Evolutionary conservation across 2,329 filamentous ascomycete genomes (phyloP).

Genomic region (Gnomoniopsis sp.): DNA sequence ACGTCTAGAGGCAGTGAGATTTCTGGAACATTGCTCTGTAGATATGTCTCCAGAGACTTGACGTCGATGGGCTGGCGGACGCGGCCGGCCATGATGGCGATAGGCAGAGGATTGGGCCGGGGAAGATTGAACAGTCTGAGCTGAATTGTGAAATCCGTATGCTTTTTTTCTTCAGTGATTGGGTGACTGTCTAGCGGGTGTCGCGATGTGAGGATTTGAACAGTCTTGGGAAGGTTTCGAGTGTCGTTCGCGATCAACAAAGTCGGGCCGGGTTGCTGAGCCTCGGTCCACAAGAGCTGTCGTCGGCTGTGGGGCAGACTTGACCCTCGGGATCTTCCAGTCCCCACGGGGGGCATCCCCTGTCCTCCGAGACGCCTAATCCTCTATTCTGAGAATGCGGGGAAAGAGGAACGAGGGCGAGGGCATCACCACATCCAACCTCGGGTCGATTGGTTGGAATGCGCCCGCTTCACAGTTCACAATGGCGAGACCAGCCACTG

Average conservation of each 20-base stretch:
- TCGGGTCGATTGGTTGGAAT: background rate
- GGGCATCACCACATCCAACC: background rate
- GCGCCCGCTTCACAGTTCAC: too few relatives aligned
- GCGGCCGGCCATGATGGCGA: slow-evolving; percentile 67
- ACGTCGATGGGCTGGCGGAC: slow-evolving; percentile 91
- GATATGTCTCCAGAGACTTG: slow-evolving; percentile 72
- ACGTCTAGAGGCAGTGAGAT: slow-evolving; percentile 81
- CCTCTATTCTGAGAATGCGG: background rate
- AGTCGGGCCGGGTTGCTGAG: too few relatives aligned
- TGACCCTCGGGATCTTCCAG: too few relatives aligned
- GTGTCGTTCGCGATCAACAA: too few relatives aligned
- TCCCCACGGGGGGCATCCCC: background rate
- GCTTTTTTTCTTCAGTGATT: too few relatives aligned
- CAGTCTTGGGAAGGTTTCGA: too few relatives aligned
- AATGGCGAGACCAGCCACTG: background rate
- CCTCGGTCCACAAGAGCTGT: too few relatives aligned
- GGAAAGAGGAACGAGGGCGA: background rate
- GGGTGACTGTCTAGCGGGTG: too few relatives aligned
- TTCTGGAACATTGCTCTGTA: slow-evolving; percentile 73
- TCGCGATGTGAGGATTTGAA: too few relatives aligned
- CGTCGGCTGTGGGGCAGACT: too few relatives aligned
- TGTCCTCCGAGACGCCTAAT: background rate
- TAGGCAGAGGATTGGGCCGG: background rate
- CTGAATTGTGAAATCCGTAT: too few relatives aligned
- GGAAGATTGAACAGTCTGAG: background rate